Evolutionary conservation across 805 yeast species (phyloP).

Genomic region (Metschnikowia lunata): DNA sequence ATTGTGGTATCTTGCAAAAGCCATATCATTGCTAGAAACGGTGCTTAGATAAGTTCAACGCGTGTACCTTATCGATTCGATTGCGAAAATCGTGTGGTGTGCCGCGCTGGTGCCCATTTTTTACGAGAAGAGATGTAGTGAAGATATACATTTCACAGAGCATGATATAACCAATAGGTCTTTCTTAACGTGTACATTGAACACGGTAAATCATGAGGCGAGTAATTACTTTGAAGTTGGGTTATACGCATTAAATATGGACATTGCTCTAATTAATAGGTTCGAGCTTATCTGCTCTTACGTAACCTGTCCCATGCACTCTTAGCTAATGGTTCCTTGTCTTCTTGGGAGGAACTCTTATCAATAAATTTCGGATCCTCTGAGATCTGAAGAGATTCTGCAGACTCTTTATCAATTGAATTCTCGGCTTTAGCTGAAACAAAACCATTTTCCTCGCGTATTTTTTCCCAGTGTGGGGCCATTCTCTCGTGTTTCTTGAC

Average conservation of each 20-base stretch:
- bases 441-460: conserved; percentile 30
- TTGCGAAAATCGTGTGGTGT: no score
- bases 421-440: conserved; percentile 2
- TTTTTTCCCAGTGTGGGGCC: conserved; percentile 34
- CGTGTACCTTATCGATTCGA: no score
- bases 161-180: no score
- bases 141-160: no score
- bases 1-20: neutral
- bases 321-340: neutral
- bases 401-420: neutral
- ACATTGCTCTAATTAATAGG: no score
- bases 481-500: conserved; percentile 11
- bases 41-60: no score
- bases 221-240: no score
- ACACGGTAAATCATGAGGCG: no score
- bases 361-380: conserved; percentile 4
- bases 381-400: neutral
- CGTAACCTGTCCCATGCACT: conserved; percentile 19
- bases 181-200: no score
- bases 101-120: no score
- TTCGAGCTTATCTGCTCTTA: conserved; percentile 5
- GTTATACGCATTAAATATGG: no score
- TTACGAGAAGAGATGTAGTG: no score
- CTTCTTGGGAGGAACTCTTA: neutral
- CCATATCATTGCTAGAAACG: neutral